phyloP scores from a whole-genome alignment of 257 asterid genomes.

The Nemophila menziesii region DNA sequence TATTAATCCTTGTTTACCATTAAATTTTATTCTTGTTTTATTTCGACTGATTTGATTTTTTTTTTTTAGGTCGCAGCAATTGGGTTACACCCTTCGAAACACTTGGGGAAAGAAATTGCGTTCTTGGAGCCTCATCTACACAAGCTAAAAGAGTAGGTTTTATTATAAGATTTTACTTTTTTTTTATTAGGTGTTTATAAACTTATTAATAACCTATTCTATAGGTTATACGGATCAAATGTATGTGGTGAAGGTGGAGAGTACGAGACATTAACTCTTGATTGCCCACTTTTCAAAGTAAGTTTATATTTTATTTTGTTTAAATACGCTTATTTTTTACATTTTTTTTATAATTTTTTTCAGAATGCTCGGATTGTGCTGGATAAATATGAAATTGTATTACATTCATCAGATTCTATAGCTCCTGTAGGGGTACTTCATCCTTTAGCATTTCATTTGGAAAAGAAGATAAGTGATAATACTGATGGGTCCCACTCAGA shows the following conservation, averaged over 20 bases:
- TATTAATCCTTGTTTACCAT: neutral
- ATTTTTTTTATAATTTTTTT: constrained; percentile 20
- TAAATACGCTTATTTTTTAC: constrained; percentile 1
- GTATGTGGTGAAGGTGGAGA: constrained; percentile 99
- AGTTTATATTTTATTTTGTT: constrained; percentile 16
- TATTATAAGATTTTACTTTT: constrained; percentile 3
- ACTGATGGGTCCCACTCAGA: constrained; percentile 18
- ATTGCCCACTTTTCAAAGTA: constrained; percentile 89
- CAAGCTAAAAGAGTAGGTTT: constrained; percentile 72
- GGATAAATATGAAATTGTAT: constrained; percentile 66
- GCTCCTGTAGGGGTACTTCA: constrained; percentile 95
- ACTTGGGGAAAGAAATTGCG: constrained; percentile 76
- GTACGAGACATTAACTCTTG: constrained; percentile 91
- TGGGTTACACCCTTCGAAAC: constrained; percentile 85
- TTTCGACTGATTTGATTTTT: neutral
- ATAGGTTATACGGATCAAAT: constrained; percentile 84
- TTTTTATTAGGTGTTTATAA: constrained; percentile 9
- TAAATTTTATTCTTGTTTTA: neutral
- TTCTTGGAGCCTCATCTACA: constrained; percentile 65
- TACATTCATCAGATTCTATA: constrained; percentile 80
- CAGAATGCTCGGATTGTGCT: constrained; percentile 92
- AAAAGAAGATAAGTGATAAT: constrained; percentile 32
- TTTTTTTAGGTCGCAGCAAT: constrained; percentile 74
- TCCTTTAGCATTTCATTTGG: constrained; percentile 82
- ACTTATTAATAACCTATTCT: constrained; percentile 10